Evolutionary conservation across 2,329 filamentous ascomycete species (phyloP), one percentile per base, ranked within the genome.

Genomic region (Penicillium crustosum): DNA sequence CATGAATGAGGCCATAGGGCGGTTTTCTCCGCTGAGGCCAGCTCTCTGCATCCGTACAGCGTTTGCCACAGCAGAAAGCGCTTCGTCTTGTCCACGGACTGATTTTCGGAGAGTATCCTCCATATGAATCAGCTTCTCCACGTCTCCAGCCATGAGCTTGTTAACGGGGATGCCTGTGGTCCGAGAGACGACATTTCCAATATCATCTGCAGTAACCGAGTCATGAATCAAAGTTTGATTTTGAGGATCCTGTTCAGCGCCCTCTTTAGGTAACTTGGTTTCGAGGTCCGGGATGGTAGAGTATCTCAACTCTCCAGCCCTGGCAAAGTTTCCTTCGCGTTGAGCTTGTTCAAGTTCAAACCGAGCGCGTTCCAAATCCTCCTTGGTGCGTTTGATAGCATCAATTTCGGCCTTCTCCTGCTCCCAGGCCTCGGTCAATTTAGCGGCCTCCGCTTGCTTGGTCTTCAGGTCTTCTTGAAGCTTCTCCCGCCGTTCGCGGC

Each of bases 61-160:
- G 70, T 97, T 90, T 35, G 93, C 89, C 1, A 97, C 93, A 19
- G 93, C 90, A 63, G 88, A 88, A 58, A 99, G 85, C 7, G 94
- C 94, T 69, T 97, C 93, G 63, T 97, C 93, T 73, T 99, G 94
- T 4, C 94, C 94, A 63, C 91, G 89, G 54, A 99, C 89, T 5
- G 89, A 89, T 69, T 92, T 82, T 6, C 91, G 84, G 9, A 99
- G 82, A 0, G 86, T 89, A 61, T 96, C 91, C 75, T 99, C 94
- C 93, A 97, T 97, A 68, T 91, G 88, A 15, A 99, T 89, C 29
- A 99, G 81, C 77, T 96, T 96, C 73, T 97, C 93, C 41, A 95
- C 89, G 66, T 97, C 93, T 23, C 93, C 93, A 9, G 91, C 89
- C 68, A 95, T 97, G 49, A 99, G 82, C 74, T 96, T 97, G 31